Evolutionary conservation across 208 protist species (phyloP), one percentile per base, ranked within the genome.

Genomic region (Porcisia deanei): DNA sequence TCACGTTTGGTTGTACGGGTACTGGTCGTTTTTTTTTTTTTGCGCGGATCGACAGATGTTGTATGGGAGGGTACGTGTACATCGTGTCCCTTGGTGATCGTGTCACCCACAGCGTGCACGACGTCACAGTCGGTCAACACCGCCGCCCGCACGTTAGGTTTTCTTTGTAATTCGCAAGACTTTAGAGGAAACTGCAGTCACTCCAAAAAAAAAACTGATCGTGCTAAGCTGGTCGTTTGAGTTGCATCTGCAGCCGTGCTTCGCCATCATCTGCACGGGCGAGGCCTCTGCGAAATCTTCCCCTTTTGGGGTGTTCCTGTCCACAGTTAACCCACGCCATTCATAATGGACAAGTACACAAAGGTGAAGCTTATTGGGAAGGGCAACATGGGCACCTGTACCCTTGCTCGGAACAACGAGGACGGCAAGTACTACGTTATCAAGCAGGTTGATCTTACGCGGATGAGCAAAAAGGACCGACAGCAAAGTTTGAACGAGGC

Each of bases 311-410:
- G 5, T 52, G 47, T 5, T 52, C 8, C 47, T 52, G 10, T 52
- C 5, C 47, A 52, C 10, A 52, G 10, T 14, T 52, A 37, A 18
- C 10, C 4, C 39, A 49, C 18, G 12, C 25, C 65, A 65, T 8
- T 43, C 47, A 54, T 22, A 14, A 97, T 98, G 95, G 94, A 98
- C 60, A 97, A 97, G 67, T 98, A 93, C 73, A 92, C 91, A 0
- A 98, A 96, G 73, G 85, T 98, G 20, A 81, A 91, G 8, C 91
- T 92, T n/a, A 95, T 98, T 76, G 96, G 96, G 22, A 98, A 97
- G 72, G 96, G 96, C 49, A 98, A 97, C 74, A 98, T 98, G 93
- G 96, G 96, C n/a, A 86, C 93, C n/a, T 97, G 94, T 67, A 90
- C 89, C 14, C 85, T 98, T 3, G 94, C 90, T 12, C 89, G 91